Percentiles rank a stretch among this genome's conserved stretches.
These are phyloP conservation scores for Zizania latifolia DNA, from an alignment of 176 grass and related monocot species.

Conservation along the genomic window DNA sequence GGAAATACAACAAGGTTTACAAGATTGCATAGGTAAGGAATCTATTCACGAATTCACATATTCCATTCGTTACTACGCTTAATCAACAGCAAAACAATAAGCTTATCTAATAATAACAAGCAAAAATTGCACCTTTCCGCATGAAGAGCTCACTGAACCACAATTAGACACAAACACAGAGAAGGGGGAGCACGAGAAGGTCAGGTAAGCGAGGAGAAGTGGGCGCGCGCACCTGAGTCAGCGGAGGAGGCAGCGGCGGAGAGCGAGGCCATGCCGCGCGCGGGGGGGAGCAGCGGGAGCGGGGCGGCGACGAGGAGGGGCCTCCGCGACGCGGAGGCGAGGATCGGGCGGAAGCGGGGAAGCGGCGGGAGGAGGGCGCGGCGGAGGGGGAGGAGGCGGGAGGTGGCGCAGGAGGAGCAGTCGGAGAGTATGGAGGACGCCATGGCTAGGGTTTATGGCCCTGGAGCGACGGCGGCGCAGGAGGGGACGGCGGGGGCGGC, in stretches of 20 bases:
- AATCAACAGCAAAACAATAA: no score
- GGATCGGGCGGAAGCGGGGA: slow-evolving; percentile 27
- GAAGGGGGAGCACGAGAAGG: not conserved
- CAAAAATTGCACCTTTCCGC: no score
- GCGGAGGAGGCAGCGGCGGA: slow-evolving; percentile 13
- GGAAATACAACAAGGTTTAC: not conserved
- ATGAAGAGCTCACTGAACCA: no score
- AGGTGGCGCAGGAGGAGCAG: slow-evolving; percentile 37
- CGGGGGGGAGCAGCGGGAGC: slow-evolving; percentile 3
- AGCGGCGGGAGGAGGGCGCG: slow-evolving; percentile 20
- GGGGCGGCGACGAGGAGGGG: not conserved
- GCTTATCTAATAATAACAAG: no score
- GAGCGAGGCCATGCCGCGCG: slow-evolving; percentile 19
- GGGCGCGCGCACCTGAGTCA: slow-evolving; percentile 16
- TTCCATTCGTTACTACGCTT: not conserved
- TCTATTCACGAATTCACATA: no score
- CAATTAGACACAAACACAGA: not conserved
- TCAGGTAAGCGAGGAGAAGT: not conserved
- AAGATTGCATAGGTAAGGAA: no score
- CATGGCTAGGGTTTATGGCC: slow-evolving; percentile 12
- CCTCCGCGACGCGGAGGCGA: not conserved
- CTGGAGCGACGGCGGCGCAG: no score
- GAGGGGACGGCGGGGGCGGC: no score
- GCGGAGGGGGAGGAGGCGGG: slow-evolving; percentile 43
- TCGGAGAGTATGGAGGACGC: slow-evolving; percentile 47